Evolutionary conservation across 495 filamentous ascomycete species (phyloP), one percentile per base, ranked within the genome.

Genomic region (Sabuloglossum arenarium): DNA sequence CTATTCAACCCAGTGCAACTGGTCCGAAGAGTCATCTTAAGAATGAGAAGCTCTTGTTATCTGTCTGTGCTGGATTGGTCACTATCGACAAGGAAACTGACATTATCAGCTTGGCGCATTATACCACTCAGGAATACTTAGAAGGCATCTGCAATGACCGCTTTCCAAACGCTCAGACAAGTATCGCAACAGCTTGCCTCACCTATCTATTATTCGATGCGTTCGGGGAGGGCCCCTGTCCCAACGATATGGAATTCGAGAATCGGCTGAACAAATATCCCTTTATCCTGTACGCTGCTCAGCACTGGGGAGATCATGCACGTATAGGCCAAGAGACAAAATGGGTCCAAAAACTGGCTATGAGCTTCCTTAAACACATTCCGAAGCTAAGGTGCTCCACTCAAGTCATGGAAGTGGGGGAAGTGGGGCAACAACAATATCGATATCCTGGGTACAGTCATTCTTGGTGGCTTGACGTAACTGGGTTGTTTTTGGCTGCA

Each of bases 81-180:
- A 73, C 64, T 1, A 52, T 76, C 3, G 73, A 80, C 50, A 21
- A 69, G 25, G 66, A 70, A 23, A 78, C 68, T 56, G 31, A 61
- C 10, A 66, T 73, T 30, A 64, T 79, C 45, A 72, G 73, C 16
- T 64, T 81, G 10, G 71, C 77, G 10, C 78, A 79, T 61, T 76
- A 74, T 56, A 78, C 77, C 1, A 65, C 75, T 0, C 69, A 78
- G 56, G 69, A 73, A 42, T 81, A 75, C 60, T 72, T 79, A 47
- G 63, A 72, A 25, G 59, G 62, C 24, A 71, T 60, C 19, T 61
- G 59, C 54, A 34, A 55, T 0, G 47, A 55, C 9, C 71, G 66
- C 66, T 68, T 70, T 54, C 63, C 70, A 8, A 55, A 64, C 55
- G 69, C 68, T 3, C 59, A 71, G 32, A 11, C 32, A 6, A 45